A percentile compares a stretch with the other conserved stretches of the same genome.
Conservation (phyloP, 163 green algal genomes). For the Coccomyxa subellipsoidea region DNA sequence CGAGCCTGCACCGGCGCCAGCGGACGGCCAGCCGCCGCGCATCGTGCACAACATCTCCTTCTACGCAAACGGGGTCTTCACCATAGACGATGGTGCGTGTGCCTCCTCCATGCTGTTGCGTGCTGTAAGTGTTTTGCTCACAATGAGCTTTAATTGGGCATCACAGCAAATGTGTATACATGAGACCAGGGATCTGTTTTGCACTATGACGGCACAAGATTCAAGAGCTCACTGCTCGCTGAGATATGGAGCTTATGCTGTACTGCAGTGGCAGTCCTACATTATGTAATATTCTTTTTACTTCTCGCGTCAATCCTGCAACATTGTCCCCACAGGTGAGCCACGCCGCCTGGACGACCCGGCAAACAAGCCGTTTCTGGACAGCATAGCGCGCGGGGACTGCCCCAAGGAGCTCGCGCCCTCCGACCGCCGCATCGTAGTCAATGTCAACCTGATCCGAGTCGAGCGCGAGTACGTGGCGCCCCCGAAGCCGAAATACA, state of each 20-base stretch:
- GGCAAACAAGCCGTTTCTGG: constrained; percentile 66
- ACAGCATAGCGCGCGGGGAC: constrained; percentile 56
- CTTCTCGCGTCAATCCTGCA: too few species aligned
- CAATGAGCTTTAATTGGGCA: too few species aligned
- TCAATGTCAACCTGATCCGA: constrained; percentile 48
- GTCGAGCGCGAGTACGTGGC: constrained; percentile 47
- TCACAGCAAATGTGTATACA: too few species aligned
- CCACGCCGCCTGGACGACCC: constrained; percentile 43
- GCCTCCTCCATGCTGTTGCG: too few species aligned
- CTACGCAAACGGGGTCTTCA: constrained; percentile 64
- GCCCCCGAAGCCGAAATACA: constrained; percentile 58
- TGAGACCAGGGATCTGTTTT: too few species aligned
- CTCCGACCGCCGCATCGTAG: constrained; percentile 17
- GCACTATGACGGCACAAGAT: too few species aligned
- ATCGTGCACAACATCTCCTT: constrained; percentile 61
- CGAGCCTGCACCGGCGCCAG: background rate
- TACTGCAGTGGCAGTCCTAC: too few species aligned
- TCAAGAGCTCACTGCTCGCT: too few species aligned
- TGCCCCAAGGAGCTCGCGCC: constrained; percentile 69
- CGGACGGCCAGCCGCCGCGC: background rate
- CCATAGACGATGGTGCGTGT: constrained; percentile 59
- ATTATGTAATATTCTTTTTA: too few species aligned
- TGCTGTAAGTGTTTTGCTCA: too few species aligned
- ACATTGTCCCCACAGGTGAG: background rate
- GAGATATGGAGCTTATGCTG: too few species aligned